phyloP scores from a whole-genome alignment of 1,284 basidiomycete genomes.

The Porogramme epimiltina region DNA sequence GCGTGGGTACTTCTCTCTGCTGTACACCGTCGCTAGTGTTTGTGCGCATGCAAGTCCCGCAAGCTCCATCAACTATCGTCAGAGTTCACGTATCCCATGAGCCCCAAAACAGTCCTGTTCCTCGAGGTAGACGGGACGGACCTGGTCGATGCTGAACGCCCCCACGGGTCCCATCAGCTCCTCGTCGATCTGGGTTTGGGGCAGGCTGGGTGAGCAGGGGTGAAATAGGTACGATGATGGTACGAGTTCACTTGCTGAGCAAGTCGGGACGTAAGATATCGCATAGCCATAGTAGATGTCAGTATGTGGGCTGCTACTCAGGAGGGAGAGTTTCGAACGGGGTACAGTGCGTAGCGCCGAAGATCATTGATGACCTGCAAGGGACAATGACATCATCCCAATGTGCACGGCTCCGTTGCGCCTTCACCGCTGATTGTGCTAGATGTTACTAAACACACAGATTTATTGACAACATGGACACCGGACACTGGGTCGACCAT shows the following conservation, averaged over 20 bases:
- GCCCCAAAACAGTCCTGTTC: too few relatives aligned
- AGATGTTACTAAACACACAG: too few relatives aligned
- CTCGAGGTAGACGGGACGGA: slow-evolving; percentile 34
- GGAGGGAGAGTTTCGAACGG: too few relatives aligned
- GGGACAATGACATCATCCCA: slow-evolving; percentile 1
- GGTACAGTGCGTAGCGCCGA: too few relatives aligned
- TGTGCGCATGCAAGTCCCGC: slow-evolving; percentile 97
- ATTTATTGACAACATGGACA: too few relatives aligned
- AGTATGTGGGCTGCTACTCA: too few relatives aligned
- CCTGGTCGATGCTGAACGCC: slow-evolving; percentile 92
- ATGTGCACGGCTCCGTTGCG: too few relatives aligned
- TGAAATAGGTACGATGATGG: neutral
- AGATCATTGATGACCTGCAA: neutral
- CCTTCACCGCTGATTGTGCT: too few relatives aligned
- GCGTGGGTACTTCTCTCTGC: slow-evolving; percentile 61
- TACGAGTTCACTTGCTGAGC: slow-evolving; percentile 70
- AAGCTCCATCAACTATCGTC: slow-evolving; percentile 90
- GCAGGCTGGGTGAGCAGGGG: slow-evolving; percentile 6
- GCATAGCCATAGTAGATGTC: slow-evolving; percentile 56
- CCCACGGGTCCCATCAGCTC: slow-evolving; percentile 86
- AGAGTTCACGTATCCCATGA: neutral
- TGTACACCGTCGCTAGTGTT: slow-evolving; percentile 79
- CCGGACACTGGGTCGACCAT: too few relatives aligned
- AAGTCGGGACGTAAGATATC: slow-evolving; percentile 77
- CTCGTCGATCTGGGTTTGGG: slow-evolving; percentile 74